Evolutionary conservation across 257 asterid species (phyloP).

Genomic region (Nicotiana obtusifolia): DNA sequence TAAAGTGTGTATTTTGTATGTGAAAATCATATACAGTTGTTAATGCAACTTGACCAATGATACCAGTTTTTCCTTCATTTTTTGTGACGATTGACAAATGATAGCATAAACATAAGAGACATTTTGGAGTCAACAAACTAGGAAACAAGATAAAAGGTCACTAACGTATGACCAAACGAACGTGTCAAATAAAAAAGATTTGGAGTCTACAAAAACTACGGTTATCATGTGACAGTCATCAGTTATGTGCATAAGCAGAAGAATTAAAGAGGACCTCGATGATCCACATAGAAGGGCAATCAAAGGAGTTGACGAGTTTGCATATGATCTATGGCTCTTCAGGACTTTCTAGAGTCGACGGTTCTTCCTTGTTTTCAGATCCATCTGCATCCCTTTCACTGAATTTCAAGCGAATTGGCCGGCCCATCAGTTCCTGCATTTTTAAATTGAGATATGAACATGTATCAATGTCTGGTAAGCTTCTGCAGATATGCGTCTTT

Average conservation of each 20-base stretch:
- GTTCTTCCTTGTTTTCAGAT: conserved; percentile 31
- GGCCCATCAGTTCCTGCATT: conserved; percentile 69
- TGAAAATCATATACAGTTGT: background rate
- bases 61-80: background rate
- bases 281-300: conserved; percentile 5
- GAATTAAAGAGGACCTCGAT: conserved; percentile 12
- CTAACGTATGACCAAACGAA: background rate
- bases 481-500: background rate
- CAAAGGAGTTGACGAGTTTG: background rate
- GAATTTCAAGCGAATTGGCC: conserved; percentile 56
- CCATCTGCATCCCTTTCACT: conserved; percentile 43
- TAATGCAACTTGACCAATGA: background rate
- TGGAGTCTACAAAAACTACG: background rate
- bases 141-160: background rate
- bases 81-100: background rate
- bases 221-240: background rate
- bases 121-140: background rate
- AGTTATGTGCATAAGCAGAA: conserved; percentile 2
- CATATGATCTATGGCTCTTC: conserved; percentile 22
- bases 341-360: conserved; percentile 18
- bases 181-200: background rate
- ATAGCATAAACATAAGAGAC: background rate
- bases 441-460: background rate
- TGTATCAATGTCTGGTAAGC: background rate
- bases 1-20: background rate